Conservation (phyloP, 306 rosid genomes). For the Neltuma alba region DNA sequence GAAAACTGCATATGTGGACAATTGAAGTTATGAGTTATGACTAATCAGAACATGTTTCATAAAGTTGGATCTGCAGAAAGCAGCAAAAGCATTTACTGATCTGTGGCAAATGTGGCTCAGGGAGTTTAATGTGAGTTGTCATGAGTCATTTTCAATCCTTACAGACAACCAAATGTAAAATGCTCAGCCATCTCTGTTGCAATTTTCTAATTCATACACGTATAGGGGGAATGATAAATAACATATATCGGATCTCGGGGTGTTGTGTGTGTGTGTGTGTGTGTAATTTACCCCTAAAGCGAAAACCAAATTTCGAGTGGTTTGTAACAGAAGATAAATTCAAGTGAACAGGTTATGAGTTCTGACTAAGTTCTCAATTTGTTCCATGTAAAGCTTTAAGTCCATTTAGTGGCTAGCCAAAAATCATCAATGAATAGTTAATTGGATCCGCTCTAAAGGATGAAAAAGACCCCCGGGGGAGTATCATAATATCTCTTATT, state of each 20-base stretch:
- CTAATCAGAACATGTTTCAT: slow-evolving; percentile 3
- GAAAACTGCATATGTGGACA: background rate
- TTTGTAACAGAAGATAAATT: background rate
- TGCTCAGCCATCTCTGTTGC: background rate
- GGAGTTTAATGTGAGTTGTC: background rate
- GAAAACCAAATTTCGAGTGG: background rate
- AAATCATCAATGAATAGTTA: background rate
- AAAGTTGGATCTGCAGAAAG: slow-evolving; percentile 4
- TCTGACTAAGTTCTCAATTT: background rate
- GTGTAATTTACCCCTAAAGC: background rate
- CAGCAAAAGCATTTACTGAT: slow-evolving; percentile 5
- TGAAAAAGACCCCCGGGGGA: no score
- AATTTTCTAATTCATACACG: background rate
- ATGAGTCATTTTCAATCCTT: background rate
- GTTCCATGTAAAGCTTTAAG: background rate
- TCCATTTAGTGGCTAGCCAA: background rate
- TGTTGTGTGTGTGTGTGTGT: no score
- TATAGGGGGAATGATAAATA: background rate
- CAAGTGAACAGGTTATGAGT: background rate
- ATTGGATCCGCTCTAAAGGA: background rate
- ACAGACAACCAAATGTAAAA: background rate
- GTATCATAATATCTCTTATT: no score
- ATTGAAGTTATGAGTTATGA: background rate
- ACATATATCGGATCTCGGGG: background rate
- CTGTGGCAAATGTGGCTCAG: background rate